Evolutionary conservation across 129 eudicot genomes (phyloP).

Genomic region (Heracleum sosnowskyi): DNA sequence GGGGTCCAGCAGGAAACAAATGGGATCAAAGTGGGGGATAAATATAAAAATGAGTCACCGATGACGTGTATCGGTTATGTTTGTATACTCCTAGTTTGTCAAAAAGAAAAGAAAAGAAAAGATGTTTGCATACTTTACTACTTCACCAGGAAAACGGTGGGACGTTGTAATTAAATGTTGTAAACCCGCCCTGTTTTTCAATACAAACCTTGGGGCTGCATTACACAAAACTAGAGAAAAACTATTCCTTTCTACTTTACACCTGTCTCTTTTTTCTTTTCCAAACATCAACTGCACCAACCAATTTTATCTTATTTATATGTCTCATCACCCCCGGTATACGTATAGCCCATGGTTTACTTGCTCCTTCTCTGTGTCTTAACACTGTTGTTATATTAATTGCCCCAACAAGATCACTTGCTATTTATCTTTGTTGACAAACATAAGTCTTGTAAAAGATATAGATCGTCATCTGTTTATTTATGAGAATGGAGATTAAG

Average conservation of each 20-base stretch:
- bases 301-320: neutral
- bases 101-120: neutral
- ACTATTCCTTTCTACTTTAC: neutral
- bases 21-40: no score
- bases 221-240: neutral
- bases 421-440: neutral
- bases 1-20: no score
- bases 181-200: neutral
- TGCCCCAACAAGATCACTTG: neutral
- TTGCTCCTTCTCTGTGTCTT: neutral
- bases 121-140: neutral
- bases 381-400: neutral
- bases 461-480: no score
- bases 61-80: neutral
- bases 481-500: neutral
- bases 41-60: neutral
- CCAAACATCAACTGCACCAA: neutral
- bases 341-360: slow-evolving; percentile 4
- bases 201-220: neutral
- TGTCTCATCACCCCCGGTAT: neutral
- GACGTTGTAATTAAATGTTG: neutral
- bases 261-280: neutral
- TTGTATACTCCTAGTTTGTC: neutral
- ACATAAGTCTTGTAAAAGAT: no score
- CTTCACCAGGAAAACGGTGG: neutral